These are phyloP conservation scores for Vickermania ingenoplastis DNA, from an alignment of 208 protist genomes.

Conservation along the genomic window DNA sequence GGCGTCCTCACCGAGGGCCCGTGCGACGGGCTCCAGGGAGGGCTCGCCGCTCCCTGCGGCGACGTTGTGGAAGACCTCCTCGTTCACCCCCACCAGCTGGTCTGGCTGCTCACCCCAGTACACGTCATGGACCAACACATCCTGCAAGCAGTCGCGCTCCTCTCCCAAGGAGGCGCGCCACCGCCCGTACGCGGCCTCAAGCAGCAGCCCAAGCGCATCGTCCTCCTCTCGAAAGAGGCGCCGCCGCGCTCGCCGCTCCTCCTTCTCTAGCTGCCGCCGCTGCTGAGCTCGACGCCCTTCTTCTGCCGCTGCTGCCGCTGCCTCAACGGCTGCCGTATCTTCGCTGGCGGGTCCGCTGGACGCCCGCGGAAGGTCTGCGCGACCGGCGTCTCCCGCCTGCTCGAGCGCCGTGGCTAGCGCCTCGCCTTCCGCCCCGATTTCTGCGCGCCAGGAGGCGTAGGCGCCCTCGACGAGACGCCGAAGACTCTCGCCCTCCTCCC, in stretches of 20 bases:
- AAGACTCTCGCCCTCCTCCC: not conserved
- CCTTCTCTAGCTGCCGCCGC: not conserved
- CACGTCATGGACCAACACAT: conserved; percentile 15
- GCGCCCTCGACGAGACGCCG: not conserved
- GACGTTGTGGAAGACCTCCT: conserved; percentile 5
- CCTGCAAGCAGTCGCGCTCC: conserved; percentile 11
- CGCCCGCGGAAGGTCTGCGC: too few relatives aligned
- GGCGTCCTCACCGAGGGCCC: too few relatives aligned
- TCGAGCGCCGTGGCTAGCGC: not conserved
- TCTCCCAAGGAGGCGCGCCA: conserved; percentile 13
- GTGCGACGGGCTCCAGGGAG: too few relatives aligned
- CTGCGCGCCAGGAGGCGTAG: not conserved
- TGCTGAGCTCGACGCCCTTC: too few relatives aligned
- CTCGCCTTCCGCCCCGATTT: not conserved
- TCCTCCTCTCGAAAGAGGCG: conserved; percentile 10
- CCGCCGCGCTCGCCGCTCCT: conserved; percentile 4
- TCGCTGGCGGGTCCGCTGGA: too few relatives aligned
- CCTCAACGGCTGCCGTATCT: too few relatives aligned
- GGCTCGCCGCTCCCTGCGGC: not conserved
- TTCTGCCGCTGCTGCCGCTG: too few relatives aligned
- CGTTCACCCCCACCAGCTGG: conserved; percentile 13
- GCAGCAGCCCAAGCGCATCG: conserved; percentile 5
- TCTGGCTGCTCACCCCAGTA: conserved; percentile 17
- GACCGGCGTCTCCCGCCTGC: not conserved
- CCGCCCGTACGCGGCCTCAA: conserved; percentile 11